Conservation (phyloP, 2,329 filamentous ascomycete species). For the Ambrosiella beaveri region DNA sequence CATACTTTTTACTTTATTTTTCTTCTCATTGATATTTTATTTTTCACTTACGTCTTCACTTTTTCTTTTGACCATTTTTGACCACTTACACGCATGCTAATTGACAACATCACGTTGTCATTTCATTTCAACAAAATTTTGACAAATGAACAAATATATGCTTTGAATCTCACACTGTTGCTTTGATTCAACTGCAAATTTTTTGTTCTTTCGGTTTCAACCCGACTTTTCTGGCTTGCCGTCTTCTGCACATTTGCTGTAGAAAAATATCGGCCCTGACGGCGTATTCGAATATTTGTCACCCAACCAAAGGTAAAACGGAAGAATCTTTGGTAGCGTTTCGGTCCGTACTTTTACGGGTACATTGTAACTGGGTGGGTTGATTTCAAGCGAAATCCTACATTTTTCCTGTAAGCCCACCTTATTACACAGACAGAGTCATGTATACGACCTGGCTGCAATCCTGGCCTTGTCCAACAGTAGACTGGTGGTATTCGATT, state of each 20-base stretch:
- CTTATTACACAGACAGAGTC: neutral
- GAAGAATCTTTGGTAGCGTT: neutral
- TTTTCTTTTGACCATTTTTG: constrained; percentile 5
- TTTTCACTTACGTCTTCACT: neutral
- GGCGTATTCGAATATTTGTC: too few species aligned
- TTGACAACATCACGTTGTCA: neutral
- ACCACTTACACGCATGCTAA: neutral
- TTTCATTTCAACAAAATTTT: neutral
- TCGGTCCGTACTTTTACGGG: neutral
- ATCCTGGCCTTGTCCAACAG: too few species aligned
- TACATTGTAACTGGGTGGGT: neutral
- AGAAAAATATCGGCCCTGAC: too few species aligned
- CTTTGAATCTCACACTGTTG: too few species aligned
- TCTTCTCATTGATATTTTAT: neutral
- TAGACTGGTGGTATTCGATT: too few species aligned
- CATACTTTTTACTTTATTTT: constrained; percentile 1
- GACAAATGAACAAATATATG: too few species aligned
- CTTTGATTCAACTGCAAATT: too few species aligned
- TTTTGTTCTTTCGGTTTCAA: too few species aligned
- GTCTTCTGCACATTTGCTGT: too few species aligned
- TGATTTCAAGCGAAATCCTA: constrained; percentile 3
- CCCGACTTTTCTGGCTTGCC: too few species aligned
- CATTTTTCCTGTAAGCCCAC: constrained; percentile 7
- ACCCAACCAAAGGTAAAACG: too few species aligned
- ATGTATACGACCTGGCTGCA: too few species aligned